A percentile compares a stretch with the other conserved stretches of the same genome.
Conservation (phyloP, 768 basidiomycete genomes). For the Dacryopinax primogenitus region DNA sequence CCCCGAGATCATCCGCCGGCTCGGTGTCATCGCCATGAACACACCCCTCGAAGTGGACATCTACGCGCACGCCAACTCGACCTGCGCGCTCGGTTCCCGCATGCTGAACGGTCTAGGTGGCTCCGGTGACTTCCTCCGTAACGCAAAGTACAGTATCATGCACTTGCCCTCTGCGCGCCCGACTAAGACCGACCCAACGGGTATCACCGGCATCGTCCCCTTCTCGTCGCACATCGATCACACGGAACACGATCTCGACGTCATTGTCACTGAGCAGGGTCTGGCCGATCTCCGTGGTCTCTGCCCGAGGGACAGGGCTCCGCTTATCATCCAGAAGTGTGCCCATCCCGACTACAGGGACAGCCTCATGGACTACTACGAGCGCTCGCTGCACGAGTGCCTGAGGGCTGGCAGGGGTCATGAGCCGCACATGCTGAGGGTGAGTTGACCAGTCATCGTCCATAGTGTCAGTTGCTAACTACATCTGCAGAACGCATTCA, state of each 20-base stretch:
- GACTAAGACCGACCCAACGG: slow-evolving; percentile 22
- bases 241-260: slow-evolving; percentile 13
- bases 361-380: slow-evolving; percentile 21
- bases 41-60: slow-evolving; percentile 24
- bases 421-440: slow-evolving; percentile 22
- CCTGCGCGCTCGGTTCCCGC: slow-evolving; percentile 20
- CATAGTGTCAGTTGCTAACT: neutral
- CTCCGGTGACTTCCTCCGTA: slow-evolving; percentile 22
- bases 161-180: slow-evolving; percentile 21
- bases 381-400: slow-evolving; percentile 21
- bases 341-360: slow-evolving; percentile 22
- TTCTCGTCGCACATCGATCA: slow-evolving; percentile 23
- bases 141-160: slow-evolving; percentile 22
- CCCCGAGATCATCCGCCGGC: slow-evolving; percentile 24
- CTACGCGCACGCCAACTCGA: slow-evolving; percentile 23
- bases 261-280: slow-evolving; percentile 24
- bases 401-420: slow-evolving; percentile 19
- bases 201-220: slow-evolving; percentile 24
- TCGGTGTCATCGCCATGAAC: slow-evolving; percentile 22
- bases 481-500: slow-evolving; percentile 16
- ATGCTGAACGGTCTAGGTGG: slow-evolving; percentile 24
- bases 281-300: slow-evolving; percentile 23
- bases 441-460: neutral
- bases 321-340: slow-evolving; percentile 23
- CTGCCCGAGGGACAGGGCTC: slow-evolving; percentile 21